A percentile compares a stretch with the other conserved stretches of the same genome.
Evolutionary conservation across 2,329 filamentous ascomycete genomes (phyloP).

Genomic region (Colletotrichum sp.): DNA sequence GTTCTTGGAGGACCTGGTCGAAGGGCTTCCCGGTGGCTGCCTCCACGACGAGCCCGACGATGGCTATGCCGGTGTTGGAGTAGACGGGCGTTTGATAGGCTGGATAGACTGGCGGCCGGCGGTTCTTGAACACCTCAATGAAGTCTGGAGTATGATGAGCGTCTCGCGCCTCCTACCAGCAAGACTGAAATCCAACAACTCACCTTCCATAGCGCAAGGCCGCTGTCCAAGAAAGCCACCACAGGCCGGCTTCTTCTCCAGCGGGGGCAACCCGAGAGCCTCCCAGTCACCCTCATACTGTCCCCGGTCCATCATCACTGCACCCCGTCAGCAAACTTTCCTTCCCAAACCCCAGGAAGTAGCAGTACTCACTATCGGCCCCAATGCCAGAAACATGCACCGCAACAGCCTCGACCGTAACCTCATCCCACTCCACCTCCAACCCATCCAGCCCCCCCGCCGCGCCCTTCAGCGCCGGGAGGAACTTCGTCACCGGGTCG

Average conservation of each 20-base stretch:
- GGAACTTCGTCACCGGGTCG: constrained; percentile 48
- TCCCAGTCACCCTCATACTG: constrained; percentile 32
- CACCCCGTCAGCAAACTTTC: neutral
- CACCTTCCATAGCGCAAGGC: constrained; percentile 31
- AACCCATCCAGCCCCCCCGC: constrained; percentile 28
- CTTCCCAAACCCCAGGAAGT: neutral
- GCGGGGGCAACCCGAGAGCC: constrained; percentile 33
- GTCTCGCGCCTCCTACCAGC: no score
- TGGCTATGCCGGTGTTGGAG: constrained; percentile 50
- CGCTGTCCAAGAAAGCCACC: constrained; percentile 37
- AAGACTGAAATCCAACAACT: neutral
- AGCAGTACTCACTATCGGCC: constrained; percentile 34
- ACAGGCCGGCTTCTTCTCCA: constrained; percentile 34
- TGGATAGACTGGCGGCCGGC: constrained; percentile 40
- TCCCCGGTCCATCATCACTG: constrained; percentile 37
- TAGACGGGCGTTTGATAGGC: constrained; percentile 52
- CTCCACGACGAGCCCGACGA: constrained; percentile 51
- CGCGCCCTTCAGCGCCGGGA: constrained; percentile 40
- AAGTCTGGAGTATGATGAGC: constrained; percentile 21
- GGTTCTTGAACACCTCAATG: constrained; percentile 29
- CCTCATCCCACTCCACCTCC: constrained; percentile 48
- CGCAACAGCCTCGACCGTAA: constrained; percentile 50
- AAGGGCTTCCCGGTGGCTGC: constrained; percentile 44
- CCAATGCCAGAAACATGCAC: constrained; percentile 49
- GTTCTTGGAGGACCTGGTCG: constrained; percentile 39